phyloP scores from a whole-genome alignment of 1,284 basidiomycete genomes.

The Anthracocystis walkeri region DNA sequence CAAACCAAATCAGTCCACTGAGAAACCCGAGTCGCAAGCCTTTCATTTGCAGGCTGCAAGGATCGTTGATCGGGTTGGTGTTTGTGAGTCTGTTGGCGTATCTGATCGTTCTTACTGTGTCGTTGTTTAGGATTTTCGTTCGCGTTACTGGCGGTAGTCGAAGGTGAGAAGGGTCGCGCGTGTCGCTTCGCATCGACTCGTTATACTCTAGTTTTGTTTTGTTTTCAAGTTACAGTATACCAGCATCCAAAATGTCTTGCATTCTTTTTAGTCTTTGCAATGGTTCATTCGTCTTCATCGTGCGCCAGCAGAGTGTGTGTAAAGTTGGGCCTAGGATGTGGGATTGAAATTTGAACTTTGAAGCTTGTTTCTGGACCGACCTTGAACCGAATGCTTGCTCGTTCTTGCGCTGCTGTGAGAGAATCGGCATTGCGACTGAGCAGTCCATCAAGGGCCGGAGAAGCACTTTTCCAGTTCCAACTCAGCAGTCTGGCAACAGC shows the following conservation, averaged over 20 bases:
- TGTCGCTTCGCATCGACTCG: slow-evolving; percentile 3
- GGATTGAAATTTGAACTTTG: too few relatives aligned
- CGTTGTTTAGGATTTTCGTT: slow-evolving; percentile 63
- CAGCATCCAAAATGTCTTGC: background rate
- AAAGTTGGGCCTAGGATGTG: too few relatives aligned
- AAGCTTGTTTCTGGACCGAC: too few relatives aligned
- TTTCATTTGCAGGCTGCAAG: slow-evolving; percentile 74
- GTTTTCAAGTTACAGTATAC: background rate
- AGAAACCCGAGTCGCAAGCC: slow-evolving; percentile 66
- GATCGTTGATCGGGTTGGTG: slow-evolving; percentile 70
- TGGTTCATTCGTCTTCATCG: background rate
- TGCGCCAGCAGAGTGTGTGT: too few relatives aligned
- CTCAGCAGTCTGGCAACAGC: too few relatives aligned
- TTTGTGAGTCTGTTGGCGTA: slow-evolving; percentile 72
- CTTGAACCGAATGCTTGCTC: too few relatives aligned
- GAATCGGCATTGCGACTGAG: too few relatives aligned
- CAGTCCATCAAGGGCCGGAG: too few relatives aligned
- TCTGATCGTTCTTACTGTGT: slow-evolving; percentile 62
- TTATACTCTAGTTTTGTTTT: background rate
- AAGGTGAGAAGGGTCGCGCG: slow-evolving; percentile 6
- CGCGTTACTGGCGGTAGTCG: slow-evolving; percentile 42
- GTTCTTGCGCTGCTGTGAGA: too few relatives aligned
- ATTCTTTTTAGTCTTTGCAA: background rate
- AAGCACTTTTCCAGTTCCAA: too few relatives aligned
- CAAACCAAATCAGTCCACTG: slow-evolving; percentile 52